Evolutionary conservation across 768 basidiomycete genomes (phyloP).

Genomic region (Phanerochaete carnosa): DNA sequence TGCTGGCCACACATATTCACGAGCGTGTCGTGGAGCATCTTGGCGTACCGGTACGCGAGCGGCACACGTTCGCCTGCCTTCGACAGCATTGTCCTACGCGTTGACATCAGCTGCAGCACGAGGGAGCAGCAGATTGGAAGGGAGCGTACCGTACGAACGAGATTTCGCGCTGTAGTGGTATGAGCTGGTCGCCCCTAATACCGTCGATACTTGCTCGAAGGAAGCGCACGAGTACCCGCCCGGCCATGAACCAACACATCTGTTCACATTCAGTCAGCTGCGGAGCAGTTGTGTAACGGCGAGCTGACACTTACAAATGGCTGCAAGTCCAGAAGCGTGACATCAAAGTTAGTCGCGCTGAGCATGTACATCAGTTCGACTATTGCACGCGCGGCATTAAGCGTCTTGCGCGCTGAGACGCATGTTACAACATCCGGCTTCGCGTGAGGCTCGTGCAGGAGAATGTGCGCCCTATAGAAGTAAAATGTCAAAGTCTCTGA

Average conservation of each 20-base stretch:
- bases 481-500: no score
- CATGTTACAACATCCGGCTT: slow-evolving; percentile 55
- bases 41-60: slow-evolving; percentile 56
- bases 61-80: slow-evolving; percentile 68
- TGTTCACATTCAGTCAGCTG: neutral
- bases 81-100: slow-evolving; percentile 44
- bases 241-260: slow-evolving; percentile 60
- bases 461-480: slow-evolving; percentile 52
- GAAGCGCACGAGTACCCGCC: slow-evolving; percentile 66
- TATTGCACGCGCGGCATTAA: slow-evolving; percentile 62
- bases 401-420: slow-evolving; percentile 64
- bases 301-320: slow-evolving; percentile 46
- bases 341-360: slow-evolving; percentile 69
- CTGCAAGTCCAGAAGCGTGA: slow-evolving; percentile 67
- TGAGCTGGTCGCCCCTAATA: slow-evolving; percentile 52
- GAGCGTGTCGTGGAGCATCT: slow-evolving; percentile 48
- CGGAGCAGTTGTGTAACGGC: neutral
- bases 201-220: slow-evolving; percentile 59
- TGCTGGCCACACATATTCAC: slow-evolving; percentile 22
- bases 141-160: slow-evolving; percentile 71
- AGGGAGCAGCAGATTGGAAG: slow-evolving; percentile 28
- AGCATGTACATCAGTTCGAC: slow-evolving; percentile 65
- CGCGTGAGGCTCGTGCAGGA: slow-evolving; percentile 77
- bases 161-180: slow-evolving; percentile 58
- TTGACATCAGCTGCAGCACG: neutral